phyloP scores from a whole-genome alignment of 208 protist genomes.

The Porcisia hertigi region DNA sequence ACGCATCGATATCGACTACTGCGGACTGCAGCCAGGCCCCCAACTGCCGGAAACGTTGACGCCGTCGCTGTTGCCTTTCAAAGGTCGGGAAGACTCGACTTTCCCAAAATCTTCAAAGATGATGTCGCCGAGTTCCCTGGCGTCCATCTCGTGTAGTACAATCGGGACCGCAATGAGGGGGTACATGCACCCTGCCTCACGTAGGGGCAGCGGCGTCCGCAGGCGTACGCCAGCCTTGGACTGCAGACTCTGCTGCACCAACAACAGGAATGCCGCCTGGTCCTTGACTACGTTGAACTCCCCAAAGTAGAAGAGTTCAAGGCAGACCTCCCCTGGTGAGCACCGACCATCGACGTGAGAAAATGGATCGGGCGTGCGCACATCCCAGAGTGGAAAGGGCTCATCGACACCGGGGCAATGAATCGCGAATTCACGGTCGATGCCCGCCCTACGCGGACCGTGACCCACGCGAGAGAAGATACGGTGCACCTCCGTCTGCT shows the following conservation, averaged over 20 bases:
- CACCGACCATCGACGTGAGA: conserved; percentile 30
- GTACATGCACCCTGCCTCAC: conserved; percentile 86
- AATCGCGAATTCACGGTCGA: conserved; percentile 56
- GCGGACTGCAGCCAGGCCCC: conserved; percentile 9
- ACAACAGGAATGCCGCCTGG: conserved; percentile 36
- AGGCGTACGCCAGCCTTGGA: conserved; percentile 51
- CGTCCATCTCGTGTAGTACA: conserved; percentile 69
- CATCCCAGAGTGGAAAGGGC: conserved; percentile 76
- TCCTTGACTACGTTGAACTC: conserved; percentile 62
- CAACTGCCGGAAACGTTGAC: conserved; percentile 15
- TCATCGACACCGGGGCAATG: conserved; percentile 54
- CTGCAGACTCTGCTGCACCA: conserved; percentile 50
- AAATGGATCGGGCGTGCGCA: conserved; percentile 50
- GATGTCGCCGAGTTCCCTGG: conserved; percentile 57
- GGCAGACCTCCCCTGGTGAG: conserved; percentile 56
- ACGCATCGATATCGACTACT: conserved; percentile 3
- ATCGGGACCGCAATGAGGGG: conserved; percentile 66
- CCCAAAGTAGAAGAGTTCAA: conserved; percentile 86
- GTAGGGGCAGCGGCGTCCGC: conserved; percentile 50
- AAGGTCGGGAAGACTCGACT: not conserved
- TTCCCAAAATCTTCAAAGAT: conserved; percentile 85
- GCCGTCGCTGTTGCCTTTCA: conserved; percentile 15
- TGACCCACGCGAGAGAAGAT: conserved; percentile 54
- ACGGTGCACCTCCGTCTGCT: conserved; percentile 48
- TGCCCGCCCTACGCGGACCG: conserved; percentile 56